Base-by-base conservation (phyloP, 2,329 filamentous ascomycete genomes). In the Aspergillus neotritici region DNA sequence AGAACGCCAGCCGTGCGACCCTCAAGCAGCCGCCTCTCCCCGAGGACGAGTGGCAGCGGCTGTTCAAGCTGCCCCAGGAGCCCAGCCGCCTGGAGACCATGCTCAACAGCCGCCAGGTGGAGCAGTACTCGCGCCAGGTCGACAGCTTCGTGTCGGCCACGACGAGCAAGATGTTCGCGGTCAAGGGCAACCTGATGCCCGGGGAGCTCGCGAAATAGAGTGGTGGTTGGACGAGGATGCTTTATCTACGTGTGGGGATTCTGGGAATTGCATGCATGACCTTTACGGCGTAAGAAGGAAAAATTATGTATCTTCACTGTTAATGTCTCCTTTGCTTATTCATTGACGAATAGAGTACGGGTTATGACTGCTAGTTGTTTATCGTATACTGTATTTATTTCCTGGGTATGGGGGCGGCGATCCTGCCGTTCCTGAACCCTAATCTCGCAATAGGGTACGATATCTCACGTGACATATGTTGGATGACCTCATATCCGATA, bases 51-150 rank as follows among this genome's bases (percentile, higher is more conserved):
- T 98, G 90, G 90, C 87, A 94, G 73, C 84, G 87, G 65, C 78
- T 97, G 58, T 98, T 97, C 80, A 98, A 98, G 81, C 80, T 98
- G 56, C 93, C 93, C 17, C 84, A 88, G 65, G 91, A 97, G 75
- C 91, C 93, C 44, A 94, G 86, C 72, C 78, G 91, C 55, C 74
- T 97, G 56, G 91, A 97, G 75, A 87, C 86, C 54, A 87, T 98
- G 79, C 76, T 98, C 64, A 94, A 96, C 68, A 90, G 87, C 51
- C 82, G 89, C 70, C 93, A 98, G 74, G 89, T 96, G 43, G 90
- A 97, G 73, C 91, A 97, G 74, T 98, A 97, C 73, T 87, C 90
- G 63, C 85, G 89, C 73, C 93, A 97, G 75, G 86, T 97, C 46
- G 93, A 98, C 69, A 88, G 88, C 31, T 97, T 97, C 70, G 91